Percentiles rank a stretch among this genome's conserved stretches.
These are phyloP conservation scores for Colletotrichum noveboracense DNA, from an alignment of 2,329 filamentous ascomycete species.

Conservation along the genomic window DNA sequence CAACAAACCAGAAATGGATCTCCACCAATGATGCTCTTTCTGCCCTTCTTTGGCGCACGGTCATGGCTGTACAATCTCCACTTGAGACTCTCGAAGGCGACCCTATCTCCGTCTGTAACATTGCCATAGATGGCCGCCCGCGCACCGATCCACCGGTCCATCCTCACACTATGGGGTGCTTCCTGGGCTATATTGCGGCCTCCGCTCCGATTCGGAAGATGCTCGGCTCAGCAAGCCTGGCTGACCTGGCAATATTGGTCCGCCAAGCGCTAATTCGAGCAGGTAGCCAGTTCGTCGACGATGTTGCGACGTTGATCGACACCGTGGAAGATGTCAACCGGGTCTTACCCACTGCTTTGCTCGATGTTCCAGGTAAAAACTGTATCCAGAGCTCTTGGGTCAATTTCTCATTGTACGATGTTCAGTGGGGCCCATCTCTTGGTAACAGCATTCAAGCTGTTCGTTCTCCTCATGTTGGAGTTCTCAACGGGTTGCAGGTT, in stretches of 20 bases:
- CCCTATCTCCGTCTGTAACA: background rate
- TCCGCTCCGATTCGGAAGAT: background rate
- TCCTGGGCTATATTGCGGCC: background rate
- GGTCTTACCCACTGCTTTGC: background rate
- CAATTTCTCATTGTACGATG: background rate
- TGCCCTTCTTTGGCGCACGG: slow-evolving; percentile 8
- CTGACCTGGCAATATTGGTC: background rate
- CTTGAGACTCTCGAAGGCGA: slow-evolving; percentile 5
- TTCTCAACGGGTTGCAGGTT: slow-evolving; percentile 1
- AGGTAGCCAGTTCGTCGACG: background rate
- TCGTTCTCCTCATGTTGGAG: background rate
- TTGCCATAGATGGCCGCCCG: background rate
- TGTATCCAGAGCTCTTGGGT: slow-evolving; percentile 1
- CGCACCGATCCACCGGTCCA: slow-evolving; percentile 4
- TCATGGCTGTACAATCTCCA: slow-evolving; percentile 1
- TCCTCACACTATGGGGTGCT: background rate
- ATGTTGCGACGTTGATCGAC: background rate
- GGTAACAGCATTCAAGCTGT: background rate
- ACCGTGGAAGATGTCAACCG: background rate
- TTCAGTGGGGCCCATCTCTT: background rate
- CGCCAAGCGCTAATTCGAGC: background rate
- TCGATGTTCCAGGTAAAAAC: background rate
- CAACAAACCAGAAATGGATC: background rate
- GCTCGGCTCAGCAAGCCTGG: background rate
- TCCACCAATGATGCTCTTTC: slow-evolving; percentile 6